A percentile compares a stretch with the other conserved stretches of the same genome.
Evolutionary conservation across 2,329 filamentous ascomycete genomes (phyloP).

Genomic region (Aspergillus ibericus): DNA sequence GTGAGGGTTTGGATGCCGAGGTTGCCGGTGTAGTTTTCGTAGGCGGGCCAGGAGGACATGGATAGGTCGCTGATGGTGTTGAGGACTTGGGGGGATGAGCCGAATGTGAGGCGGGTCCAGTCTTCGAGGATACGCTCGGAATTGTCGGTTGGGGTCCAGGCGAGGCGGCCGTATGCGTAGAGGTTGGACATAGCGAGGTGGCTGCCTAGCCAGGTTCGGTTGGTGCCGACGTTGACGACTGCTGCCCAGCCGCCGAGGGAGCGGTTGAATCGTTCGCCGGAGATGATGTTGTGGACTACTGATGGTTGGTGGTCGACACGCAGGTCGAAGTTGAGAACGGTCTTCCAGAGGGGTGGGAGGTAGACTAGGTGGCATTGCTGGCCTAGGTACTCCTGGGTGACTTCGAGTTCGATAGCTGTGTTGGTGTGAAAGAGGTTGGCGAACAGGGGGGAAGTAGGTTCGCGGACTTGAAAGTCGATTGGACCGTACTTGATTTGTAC

Average conservation of each 20-base stretch:
- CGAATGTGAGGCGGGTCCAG: slow-evolving; percentile 69
- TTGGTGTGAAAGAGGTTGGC: slow-evolving; percentile 50
- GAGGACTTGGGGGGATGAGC: slow-evolving; percentile 54
- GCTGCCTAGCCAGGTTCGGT: slow-evolving; percentile 67
- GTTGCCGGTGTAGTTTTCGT: slow-evolving; percentile 71
- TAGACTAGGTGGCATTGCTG: slow-evolving; percentile 71
- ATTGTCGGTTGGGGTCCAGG: slow-evolving; percentile 61
- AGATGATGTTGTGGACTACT: slow-evolving; percentile 60
- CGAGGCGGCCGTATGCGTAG: slow-evolving; percentile 67
- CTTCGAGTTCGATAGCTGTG: slow-evolving; percentile 63
- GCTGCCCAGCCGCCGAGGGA: slow-evolving; percentile 63
- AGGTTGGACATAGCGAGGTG: slow-evolving; percentile 71
- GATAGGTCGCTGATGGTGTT: slow-evolving; percentile 63
- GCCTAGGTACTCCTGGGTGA: slow-evolving; percentile 70
- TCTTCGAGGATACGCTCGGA: slow-evolving; percentile 57
- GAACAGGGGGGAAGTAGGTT: slow-evolving; percentile 66
- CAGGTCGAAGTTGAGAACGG: slow-evolving; percentile 66
- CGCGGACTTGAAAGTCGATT: slow-evolving; percentile 72
- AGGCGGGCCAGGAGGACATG: slow-evolving; percentile 68
- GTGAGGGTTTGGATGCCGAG: slow-evolving; percentile 68
- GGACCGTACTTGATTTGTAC: slow-evolving; percentile 74
- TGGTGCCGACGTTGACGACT: slow-evolving; percentile 66
- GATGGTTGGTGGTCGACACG: slow-evolving; percentile 59
- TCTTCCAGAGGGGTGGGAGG: slow-evolving; percentile 67
- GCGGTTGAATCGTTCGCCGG: slow-evolving; percentile 59